Base-by-base conservation (phyloP, 2,329 filamentous ascomycete species). In the Sclerotinia nivalis region DNA sequence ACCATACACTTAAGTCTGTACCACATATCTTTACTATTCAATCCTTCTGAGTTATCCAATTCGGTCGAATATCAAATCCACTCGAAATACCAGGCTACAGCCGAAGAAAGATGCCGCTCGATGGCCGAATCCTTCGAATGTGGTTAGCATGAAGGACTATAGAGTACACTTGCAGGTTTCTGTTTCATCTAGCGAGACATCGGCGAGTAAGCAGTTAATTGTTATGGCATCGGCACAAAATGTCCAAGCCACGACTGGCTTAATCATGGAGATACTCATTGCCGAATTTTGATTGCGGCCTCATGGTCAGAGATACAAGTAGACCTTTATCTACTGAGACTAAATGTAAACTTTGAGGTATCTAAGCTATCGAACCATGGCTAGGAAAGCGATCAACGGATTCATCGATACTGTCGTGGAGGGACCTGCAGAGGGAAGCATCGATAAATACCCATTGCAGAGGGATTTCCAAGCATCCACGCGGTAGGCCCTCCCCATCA, bases 401-500 rank as follows among this genome's bases (percentile, higher is more conserved):
- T 13, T 58, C 55, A 58, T 58, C 20, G 55, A 58, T 34, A 34
- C 31, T 43, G 10, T 25, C 12, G 34, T 37, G 2, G 9, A 40
- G 18, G 60, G 43, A 22, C 45, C 45, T 22, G 18, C 20, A 22
- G 31, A 64, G 4, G 60, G 60, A 2, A 64, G 60, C 34, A 47
- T 64, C 25, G 45, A 50, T 9, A 64, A 50, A n/a, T 50, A 64
- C 25, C 43, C 60, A 12, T 22, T 64, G 47, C 28, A 64, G 4
- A 49, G 60, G 28, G 45, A 64, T 64, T 64, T 50, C 4, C 60
- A 64, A 64, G 43, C 60, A 37, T 64, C 60, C 31, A 49, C 15
- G n/a, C 28, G 60, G 28, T 64, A n/a, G 31, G 43, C 22, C 18
- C 4, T 6, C 20, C 34, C n/a, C 10, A 56, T 37, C 54, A 56